A percentile compares a stretch with the other conserved stretches of the same genome.
Conservation (phyloP, 768 basidiomycete species). For the Podaxis mareebaensis region DNA sequence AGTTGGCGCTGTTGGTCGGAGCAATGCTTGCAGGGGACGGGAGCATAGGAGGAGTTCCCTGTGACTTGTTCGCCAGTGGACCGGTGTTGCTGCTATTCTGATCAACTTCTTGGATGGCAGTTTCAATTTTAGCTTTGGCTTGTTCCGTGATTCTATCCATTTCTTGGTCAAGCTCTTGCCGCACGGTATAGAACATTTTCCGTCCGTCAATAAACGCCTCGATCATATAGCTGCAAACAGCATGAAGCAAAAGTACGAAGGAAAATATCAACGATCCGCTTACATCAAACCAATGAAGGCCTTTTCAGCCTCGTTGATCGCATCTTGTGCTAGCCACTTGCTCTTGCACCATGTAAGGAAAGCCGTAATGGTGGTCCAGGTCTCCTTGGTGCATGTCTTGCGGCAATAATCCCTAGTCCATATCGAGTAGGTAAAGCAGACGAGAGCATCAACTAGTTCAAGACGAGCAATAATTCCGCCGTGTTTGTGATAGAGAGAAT, state of each 20-base stretch:
- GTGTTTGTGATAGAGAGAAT: constrained; percentile 73
- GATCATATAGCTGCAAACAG: constrained; percentile 65
- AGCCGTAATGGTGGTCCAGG: constrained; percentile 69
- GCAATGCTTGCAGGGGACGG: constrained; percentile 76
- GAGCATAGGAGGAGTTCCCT: constrained; percentile 69
- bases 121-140: constrained; percentile 37
- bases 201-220: constrained; percentile 67
- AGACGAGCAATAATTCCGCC: constrained; percentile 76
- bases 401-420: constrained; percentile 75
- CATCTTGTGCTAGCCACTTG: constrained; percentile 61
- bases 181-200: constrained; percentile 35
- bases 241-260: constrained; percentile 33
- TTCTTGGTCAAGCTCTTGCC: constrained; percentile 37
- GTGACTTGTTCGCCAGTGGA: constrained; percentile 36
- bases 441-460: constrained; percentile 78
- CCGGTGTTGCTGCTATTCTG: constrained; percentile 27
- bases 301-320: constrained; percentile 50
- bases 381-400: constrained; percentile 54
- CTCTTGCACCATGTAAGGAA: constrained; percentile 73
- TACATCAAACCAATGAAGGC: constrained; percentile 83
- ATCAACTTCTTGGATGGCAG: constrained; percentile 39
- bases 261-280: constrained; percentile 34
- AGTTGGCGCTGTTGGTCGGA: constrained; percentile 70
- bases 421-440: constrained; percentile 81
- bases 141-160: constrained; percentile 37